Percentiles rank a stretch among this genome's conserved stretches.
Conservation (phyloP, 2,329 filamentous ascomycete species). For the Beauveria scarabaeidicola region DNA sequence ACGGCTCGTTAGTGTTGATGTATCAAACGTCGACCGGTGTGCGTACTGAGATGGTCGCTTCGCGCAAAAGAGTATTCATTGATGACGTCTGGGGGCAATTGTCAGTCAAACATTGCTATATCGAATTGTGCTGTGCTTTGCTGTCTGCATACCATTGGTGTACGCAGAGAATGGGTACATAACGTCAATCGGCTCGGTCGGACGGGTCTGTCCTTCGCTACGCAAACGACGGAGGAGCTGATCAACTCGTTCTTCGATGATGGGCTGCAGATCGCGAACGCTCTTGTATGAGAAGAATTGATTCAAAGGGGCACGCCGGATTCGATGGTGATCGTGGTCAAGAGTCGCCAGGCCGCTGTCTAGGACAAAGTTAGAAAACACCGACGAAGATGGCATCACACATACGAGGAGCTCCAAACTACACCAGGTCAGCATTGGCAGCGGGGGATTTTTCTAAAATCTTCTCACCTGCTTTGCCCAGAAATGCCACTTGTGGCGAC, state of each 20-base stretch:
- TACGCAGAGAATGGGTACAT: constrained; percentile 31
- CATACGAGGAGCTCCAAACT: constrained; percentile 28
- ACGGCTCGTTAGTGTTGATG: background rate
- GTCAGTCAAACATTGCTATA: background rate
- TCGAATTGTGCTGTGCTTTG: background rate
- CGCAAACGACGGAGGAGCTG: constrained; percentile 24
- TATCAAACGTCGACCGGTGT: background rate
- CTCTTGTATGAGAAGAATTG: constrained; percentile 30
- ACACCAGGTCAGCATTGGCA: background rate
- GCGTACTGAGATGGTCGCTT: constrained; percentile 24
- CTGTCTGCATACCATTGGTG: constrained; percentile 24
- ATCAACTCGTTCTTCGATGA: constrained; percentile 28
- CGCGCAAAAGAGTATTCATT: constrained; percentile 32
- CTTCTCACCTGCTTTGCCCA: constrained; percentile 27
- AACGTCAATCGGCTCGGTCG: constrained; percentile 24
- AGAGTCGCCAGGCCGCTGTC: constrained; percentile 27
- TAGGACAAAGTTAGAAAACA: constrained; percentile 17
- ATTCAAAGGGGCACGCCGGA: constrained; percentile 26
- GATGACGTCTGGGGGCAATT: constrained; percentile 25
- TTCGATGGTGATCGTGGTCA: constrained; percentile 25
- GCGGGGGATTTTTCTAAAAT: background rate
- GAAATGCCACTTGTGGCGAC: constrained; percentile 27
- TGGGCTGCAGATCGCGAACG: constrained; percentile 29
- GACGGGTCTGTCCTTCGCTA: constrained; percentile 19
- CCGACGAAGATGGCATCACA: background rate